A percentile compares a stretch with the other conserved stretches of the same genome.
Conservation (phyloP, 352 stramenopile genomes). For the Sclerospora graminicola region DNA sequence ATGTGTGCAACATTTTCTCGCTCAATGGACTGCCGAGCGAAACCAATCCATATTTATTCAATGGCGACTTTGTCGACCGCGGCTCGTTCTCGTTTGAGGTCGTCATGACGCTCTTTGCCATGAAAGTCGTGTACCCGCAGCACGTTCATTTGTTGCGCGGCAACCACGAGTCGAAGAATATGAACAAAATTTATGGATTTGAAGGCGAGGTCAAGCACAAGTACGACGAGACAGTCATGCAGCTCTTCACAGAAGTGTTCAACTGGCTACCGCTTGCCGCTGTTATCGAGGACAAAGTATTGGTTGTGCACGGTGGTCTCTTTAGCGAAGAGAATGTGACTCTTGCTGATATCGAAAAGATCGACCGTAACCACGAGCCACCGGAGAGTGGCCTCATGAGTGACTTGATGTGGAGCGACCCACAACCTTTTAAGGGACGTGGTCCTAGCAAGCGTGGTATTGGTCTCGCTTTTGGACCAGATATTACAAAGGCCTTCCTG, state of each 20-base stretch:
- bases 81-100: constrained; percentile 98
- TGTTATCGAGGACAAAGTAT: constrained; percentile 90
- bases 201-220: constrained; percentile 99
- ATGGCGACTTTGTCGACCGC: constrained; percentile 99
- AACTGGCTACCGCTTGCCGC: constrained; percentile 92
- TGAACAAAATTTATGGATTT: constrained; percentile 99
- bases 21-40: constrained; percentile 93
- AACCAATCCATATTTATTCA: constrained; percentile 98
- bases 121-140: constrained; percentile 92
- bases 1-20: constrained; percentile 99
- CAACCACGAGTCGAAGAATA: constrained; percentile 99
- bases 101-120: constrained; percentile 94
- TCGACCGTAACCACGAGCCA: constrained; percentile 92
- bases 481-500: constrained; percentile 96
- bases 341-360: constrained; percentile 91
- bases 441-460: constrained; percentile 94
- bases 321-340: constrained; percentile 91
- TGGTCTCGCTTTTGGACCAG: constrained; percentile 95
- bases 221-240: constrained; percentile 98
- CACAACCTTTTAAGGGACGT: constrained; percentile 93
- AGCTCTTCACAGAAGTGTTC: constrained; percentile 99
- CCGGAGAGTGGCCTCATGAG: constrained; percentile 89
- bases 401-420: constrained; percentile 93
- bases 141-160: constrained; percentile 92
- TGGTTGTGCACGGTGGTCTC: constrained; percentile 97